These are phyloP conservation scores for Sporothrix mexicana DNA, from an alignment of 2,329 filamentous ascomycete genomes.

Conservation along the genomic window DNA sequence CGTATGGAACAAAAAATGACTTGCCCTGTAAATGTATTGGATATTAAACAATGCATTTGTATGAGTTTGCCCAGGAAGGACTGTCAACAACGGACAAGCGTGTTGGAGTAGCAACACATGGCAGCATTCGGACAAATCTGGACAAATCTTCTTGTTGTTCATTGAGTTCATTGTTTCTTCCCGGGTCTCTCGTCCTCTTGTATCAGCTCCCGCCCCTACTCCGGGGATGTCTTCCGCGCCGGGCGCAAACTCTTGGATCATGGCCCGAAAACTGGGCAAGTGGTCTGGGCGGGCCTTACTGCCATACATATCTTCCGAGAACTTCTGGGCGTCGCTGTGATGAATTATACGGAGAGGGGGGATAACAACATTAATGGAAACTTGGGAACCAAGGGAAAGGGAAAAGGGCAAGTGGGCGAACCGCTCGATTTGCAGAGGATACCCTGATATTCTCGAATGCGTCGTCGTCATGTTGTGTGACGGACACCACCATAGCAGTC, in stretches of 20 bases:
- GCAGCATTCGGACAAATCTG: not conserved
- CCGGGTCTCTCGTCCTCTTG: not conserved
- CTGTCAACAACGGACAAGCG: no score
- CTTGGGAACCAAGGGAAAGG: not conserved
- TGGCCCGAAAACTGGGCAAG: not conserved
- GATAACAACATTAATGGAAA: no score
- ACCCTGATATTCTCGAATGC: constrained; percentile 1
- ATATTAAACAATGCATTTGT: no score
- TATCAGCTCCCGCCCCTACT: not conserved
- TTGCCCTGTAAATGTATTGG: not conserved
- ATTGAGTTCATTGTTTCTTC: not conserved
- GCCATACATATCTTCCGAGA: not conserved
- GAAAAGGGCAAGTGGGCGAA: not conserved
- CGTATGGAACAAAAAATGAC: not conserved
- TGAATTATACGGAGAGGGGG: not conserved
- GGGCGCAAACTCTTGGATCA: not conserved
- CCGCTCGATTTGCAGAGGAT: not conserved
- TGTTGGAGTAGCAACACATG: not conserved
- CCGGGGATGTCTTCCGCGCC: not conserved
- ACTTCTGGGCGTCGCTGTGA: not conserved
- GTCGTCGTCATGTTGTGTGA: constrained; percentile 12
- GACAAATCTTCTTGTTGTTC: no score
- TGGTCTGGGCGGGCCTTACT: not conserved
- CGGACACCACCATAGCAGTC: not conserved
- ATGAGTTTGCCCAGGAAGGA: no score